Base-by-base conservation (phyloP, 257 asterid species). In the Solanum sitiens region DNA sequence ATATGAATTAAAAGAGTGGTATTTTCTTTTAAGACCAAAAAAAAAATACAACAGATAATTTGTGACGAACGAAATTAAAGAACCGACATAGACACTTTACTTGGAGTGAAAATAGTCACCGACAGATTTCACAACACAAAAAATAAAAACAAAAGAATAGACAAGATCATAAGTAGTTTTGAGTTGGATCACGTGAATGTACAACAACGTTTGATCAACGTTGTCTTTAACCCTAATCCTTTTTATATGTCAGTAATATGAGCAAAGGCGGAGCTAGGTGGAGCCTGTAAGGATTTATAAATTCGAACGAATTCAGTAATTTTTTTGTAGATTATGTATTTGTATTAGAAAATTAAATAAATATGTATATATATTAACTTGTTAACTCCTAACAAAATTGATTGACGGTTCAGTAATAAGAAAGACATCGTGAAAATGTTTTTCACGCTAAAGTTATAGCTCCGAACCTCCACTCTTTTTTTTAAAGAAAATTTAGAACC, bases 101-200 rank as follows among this genome's bases (percentile, higher is more conserved):
- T 73, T 73, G 50, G 61, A 87, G 86, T 83, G 87, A 56, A 56
- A 71, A 37, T 65, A 45, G 85, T 70, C 86, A 83, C 88, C 68
- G 86, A 87, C 89, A 88, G 42, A 23, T 35, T 42, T 61, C 83
- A 68, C 75, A 67, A 74, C 9, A 71, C 83, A 37, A 73, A 76
- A 77, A 87, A 33, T 68, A 45, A 40, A 74, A 86, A 67, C 42
- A 71, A 32, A 32, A 71, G 85, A 68, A 63, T 42, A 15, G 56
- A 47, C 33, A 79, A 6, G 75, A 82, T 86, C 65, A 61, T 44
- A 30, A 30, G 25, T 79, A 74, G 83, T 76, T 76, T 79, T 79
- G 79, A 84, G 88, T 89, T 84, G 92, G 90, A 92, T 92, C 90
- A 88, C 88, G 92, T 89, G 91, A 88, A 86, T 47, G 56, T 30